Percentiles rank a stretch among this genome's conserved stretches.
Evolutionary conservation across 2,329 filamentous ascomycete species (phyloP).

Genomic region (Fusarium ambrosium): DNA sequence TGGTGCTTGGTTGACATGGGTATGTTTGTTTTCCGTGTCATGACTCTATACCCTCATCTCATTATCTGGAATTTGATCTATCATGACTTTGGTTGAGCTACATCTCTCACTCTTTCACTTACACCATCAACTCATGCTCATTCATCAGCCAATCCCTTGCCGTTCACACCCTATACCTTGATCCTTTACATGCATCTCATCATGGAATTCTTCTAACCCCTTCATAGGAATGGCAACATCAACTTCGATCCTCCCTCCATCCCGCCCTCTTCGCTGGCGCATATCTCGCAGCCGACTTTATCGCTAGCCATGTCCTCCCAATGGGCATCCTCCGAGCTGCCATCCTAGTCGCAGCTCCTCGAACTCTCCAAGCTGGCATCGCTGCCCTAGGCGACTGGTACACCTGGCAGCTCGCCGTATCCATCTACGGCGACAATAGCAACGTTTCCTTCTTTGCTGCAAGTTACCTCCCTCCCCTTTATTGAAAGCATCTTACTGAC

Average conservation of each 20-base stretch:
- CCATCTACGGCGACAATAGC: slow-evolving; percentile 76
- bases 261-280: slow-evolving; percentile 85
- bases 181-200: not conserved
- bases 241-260: slow-evolving; percentile 90
- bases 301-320: slow-evolving; percentile 66
- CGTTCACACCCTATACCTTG: not conserved
- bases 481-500: not conserved
- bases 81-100: slow-evolving; percentile 1
- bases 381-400: slow-evolving; percentile 87
- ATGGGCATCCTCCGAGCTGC: slow-evolving; percentile 71
- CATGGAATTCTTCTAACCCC: slow-evolving; percentile 20
- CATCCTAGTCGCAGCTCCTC: slow-evolving; percentile 79
- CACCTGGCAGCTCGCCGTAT: slow-evolving; percentile 85
- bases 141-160: not conserved
- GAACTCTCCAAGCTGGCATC: slow-evolving; percentile 80
- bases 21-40: slow-evolving; percentile 59
- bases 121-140: slow-evolving; percentile 15
- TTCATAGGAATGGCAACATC: slow-evolving; percentile 88
- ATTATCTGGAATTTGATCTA: not conserved
- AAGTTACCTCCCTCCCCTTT: slow-evolving; percentile 50
- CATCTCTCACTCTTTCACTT: slow-evolving; percentile 13
- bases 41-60: not conserved
- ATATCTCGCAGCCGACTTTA: slow-evolving; percentile 73
- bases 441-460: slow-evolving; percentile 78
- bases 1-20: slow-evolving; percentile 97